phyloP scores from a whole-genome alignment of 2,329 filamentous ascomycete species.

The Thelonectria discophora region DNA sequence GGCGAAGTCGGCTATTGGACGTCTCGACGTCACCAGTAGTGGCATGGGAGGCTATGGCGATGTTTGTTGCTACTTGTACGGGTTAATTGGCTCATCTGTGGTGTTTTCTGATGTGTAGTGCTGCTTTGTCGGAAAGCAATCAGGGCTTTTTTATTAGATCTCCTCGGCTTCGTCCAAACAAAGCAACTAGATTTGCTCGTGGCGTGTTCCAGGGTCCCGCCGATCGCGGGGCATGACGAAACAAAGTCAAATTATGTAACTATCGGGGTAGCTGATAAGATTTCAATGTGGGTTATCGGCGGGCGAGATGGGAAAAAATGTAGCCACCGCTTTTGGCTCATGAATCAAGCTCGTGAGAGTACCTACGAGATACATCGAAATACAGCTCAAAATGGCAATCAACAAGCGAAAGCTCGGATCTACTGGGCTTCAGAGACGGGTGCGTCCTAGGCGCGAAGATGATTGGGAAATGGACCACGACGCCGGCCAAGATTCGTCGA shows the following conservation, averaged over 20 bases:
- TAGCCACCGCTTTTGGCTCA: not conserved
- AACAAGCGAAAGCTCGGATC: conserved; percentile 53
- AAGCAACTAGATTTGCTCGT: not conserved
- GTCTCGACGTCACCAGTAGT: conserved; percentile 7
- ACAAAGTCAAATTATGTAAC: conserved; percentile 13
- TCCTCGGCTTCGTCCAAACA: not conserved
- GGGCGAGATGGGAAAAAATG: conserved; percentile 13
- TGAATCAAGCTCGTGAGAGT: too few species aligned
- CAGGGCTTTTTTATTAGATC: not conserved
- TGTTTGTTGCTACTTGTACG: not conserved
- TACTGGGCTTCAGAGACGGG: conserved; percentile 52
- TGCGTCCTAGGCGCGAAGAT: conserved; percentile 56
- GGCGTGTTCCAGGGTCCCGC: not conserved
- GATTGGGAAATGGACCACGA: conserved; percentile 51
- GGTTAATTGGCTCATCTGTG: not conserved
- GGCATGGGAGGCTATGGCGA: conserved; percentile 3
- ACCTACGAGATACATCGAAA: not conserved
- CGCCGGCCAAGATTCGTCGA: conserved; percentile 45
- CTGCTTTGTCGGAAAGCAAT: not conserved
- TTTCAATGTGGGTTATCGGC: conserved; percentile 16
- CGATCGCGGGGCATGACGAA: not conserved
- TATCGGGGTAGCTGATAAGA: conserved; percentile 19
- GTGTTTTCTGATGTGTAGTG: not conserved
- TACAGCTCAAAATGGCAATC: conserved; percentile 44
- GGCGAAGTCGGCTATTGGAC: conserved; percentile 8